Evolutionary conservation across 1,139 yeast species (phyloP), one percentile per base, ranked within the genome.

Genomic region (Wickerhamiella infanticola): DNA sequence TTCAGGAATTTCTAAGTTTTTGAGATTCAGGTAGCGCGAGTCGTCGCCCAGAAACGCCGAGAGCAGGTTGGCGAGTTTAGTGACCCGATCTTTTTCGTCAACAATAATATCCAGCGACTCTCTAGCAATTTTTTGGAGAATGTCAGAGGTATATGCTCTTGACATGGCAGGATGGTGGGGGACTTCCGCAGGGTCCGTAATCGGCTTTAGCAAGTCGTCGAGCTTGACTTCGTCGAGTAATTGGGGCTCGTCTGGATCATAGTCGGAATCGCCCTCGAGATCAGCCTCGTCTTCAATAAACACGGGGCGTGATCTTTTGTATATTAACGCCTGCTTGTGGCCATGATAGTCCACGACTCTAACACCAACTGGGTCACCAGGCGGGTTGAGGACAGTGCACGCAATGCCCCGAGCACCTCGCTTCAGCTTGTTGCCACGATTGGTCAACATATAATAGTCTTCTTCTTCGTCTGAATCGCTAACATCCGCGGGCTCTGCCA

Each of bases 41-140:
- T 84, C 90, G 58, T 88, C 96, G 8, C 96, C 95, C 46, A 86
- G 69, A 57, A 88, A 76, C 1, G 82, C 78, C 51, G 81, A 84
- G 63, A 88, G 70, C 43, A 88, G 66, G 54, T 76, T 75, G 44
- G 81, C 74, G 49, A 86, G 68, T 62, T 79, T 75, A 49, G 79
- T 77, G 24, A 83, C 80, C 40, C 79, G 80, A 36, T 72, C 70
- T 57, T 85, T 95, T 58, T 88, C 97, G 41, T 75, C 73, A 57
- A 82, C 88, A 46, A 90, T 81, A 50, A 80, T 67, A 47, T 81
- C 81, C 40, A 88, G 75, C 37, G 90, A 76, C 52, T 85, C 84
- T 37, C 66, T 65, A 0, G 95, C 81, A 53, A 88, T 62, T 33
- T 66, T 70, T 55, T 64, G 68, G 52, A 79, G 58, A 8, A 72